Evolutionary conservation across 768 basidiomycete species (phyloP).

Genomic region (Kondoa subrosea): DNA sequence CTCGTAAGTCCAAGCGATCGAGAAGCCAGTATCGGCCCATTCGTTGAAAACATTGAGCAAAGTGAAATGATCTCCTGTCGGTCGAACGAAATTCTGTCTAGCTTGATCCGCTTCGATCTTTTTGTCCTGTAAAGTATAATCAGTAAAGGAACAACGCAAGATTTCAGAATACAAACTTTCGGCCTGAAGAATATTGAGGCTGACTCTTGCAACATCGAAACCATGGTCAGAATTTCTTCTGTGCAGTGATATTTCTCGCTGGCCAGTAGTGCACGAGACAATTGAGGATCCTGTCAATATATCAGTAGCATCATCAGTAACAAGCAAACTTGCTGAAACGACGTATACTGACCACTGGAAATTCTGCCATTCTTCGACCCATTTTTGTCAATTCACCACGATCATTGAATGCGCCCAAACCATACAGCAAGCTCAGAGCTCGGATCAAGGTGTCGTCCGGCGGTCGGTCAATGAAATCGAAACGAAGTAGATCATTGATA

Average conservation of each 20-base stretch:
- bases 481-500: slow-evolving; percentile 94
- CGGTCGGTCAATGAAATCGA: slow-evolving; percentile 96
- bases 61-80: slow-evolving; percentile 95
- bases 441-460: slow-evolving; percentile 95
- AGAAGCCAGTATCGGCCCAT: slow-evolving; percentile 95
- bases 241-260: slow-evolving; percentile 88
- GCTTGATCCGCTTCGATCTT: slow-evolving; percentile 82
- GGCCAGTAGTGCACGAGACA: slow-evolving; percentile 87
- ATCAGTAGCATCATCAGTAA: not conserved
- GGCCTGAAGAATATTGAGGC: slow-evolving; percentile 88
- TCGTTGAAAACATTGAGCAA: slow-evolving; percentile 38
- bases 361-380: slow-evolving; percentile 93
- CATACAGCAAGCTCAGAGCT: slow-evolving; percentile 81
- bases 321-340: not conserved
- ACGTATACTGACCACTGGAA: slow-evolving; percentile 46
- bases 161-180: slow-evolving; percentile 31
- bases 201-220: slow-evolving; percentile 91
- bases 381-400: slow-evolving; percentile 92
- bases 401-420: slow-evolving; percentile 88
- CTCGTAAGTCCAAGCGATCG: slow-evolving; percentile 86
- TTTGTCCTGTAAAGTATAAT: slow-evolving; percentile 2
- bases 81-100: slow-evolving; percentile 83
- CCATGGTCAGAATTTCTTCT: slow-evolving; percentile 92
- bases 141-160: not conserved
- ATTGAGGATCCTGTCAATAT: slow-evolving; percentile 57